These are phyloP conservation scores for Rosa hybrid DNA, from an alignment of 331 rosid genomes.

Conservation along the genomic window DNA sequence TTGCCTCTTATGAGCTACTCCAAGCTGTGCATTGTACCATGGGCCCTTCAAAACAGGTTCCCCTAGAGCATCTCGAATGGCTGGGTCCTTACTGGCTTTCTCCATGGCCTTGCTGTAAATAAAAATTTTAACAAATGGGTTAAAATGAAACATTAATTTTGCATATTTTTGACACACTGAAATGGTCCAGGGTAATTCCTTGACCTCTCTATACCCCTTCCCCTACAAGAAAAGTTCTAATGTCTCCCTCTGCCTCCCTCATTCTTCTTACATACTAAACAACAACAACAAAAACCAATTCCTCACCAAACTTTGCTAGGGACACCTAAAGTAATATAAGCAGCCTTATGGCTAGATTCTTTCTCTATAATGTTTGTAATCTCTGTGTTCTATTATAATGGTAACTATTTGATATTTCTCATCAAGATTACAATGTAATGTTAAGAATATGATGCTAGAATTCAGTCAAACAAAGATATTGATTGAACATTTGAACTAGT, in stretches of 20 bases:
- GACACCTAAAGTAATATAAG: background rate
- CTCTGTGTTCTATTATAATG: background rate
- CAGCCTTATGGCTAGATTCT: background rate
- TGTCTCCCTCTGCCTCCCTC: background rate
- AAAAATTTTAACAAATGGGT: conserved; percentile 26
- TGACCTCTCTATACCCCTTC: background rate
- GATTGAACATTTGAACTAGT: background rate
- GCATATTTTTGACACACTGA: background rate
- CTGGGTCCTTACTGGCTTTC: conserved; percentile 58
- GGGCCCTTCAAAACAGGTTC: conserved; percentile 87
- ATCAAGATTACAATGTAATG: background rate
- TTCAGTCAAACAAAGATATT: background rate
- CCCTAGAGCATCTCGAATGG: conserved; percentile 75
- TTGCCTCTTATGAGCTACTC: conserved; percentile 84
- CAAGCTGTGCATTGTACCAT: conserved; percentile 97
- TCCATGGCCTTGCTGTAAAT: conserved; percentile 90
- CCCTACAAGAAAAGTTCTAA: background rate
- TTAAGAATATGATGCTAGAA: background rate
- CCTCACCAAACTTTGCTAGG: background rate
- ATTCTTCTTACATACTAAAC: background rate
- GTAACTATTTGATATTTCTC: background rate
- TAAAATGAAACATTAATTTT: background rate
- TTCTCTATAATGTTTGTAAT: background rate
- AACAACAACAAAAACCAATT: background rate
- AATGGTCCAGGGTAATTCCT: background rate